Base-by-base conservation (phyloP, 2,329 filamentous ascomycete genomes). In the Boeremia lycopersici region DNA sequence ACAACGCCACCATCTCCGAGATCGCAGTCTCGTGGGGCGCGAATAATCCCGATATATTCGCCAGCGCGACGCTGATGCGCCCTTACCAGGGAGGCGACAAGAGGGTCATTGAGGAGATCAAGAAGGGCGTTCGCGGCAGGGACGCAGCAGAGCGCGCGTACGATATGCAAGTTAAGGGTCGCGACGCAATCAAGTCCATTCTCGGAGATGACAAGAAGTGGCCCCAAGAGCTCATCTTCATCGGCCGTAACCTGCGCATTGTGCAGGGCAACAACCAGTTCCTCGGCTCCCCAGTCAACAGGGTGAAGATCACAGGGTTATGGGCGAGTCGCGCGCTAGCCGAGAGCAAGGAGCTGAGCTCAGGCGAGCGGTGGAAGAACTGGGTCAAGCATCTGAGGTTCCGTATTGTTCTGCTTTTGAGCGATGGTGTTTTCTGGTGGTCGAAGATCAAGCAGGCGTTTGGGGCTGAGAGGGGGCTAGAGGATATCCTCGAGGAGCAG, bases 181-280 rank as follows among this genome's bases (percentile, higher is more conserved):
- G 86, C 30, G 81, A 87, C 63, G 85, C 83, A 8, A 88, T 96
- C 79, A 90, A 90, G 73, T 84, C 90, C 57, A 87, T 96, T 53
- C 83, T 97, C 6, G 86, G 86, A 8, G 91, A 96, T 74, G 91
- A 96, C 76, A 87, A 88, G 36, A 92, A 93, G 72, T 93, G 90
- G 87, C 93, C 93, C 4, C 89, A 89, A 70, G 92, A 96, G 74
- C 86, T 97, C 54, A 87, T 96, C 67, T 96, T 97, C 75, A 92
- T 97, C 65, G 91, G 91, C 1, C 85, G 93, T 34, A 96, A 96
- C 74, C 86, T 96, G 81, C 86, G 93, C 48, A 96, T 97, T 67
- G 92, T 96, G 2, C 92, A 96, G 76, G 91, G 88, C 6, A 96
- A 96, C 76, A 96, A 96, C 73, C 91, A 96, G 71, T 93, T 89